These are phyloP conservation scores for Suillus subalutaceus DNA, from an alignment of 768 basidiomycete genomes.

Conservation along the genomic window DNA sequence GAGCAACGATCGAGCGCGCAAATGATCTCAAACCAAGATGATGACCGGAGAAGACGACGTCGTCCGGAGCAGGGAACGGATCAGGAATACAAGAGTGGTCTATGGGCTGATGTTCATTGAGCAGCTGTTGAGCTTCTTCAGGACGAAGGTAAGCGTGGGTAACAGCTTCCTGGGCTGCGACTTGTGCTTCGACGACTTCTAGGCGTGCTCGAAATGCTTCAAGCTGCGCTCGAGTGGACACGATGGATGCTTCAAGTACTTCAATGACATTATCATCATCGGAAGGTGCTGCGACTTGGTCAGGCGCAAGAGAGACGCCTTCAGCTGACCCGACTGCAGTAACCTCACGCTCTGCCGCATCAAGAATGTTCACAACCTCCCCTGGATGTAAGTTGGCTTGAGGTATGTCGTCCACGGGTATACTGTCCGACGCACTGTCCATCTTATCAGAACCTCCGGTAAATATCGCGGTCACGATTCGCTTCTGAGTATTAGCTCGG, in stretches of 20 bases:
- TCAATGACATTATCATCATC: conserved; percentile 15
- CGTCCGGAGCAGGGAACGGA: background rate
- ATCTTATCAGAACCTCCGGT: conserved; percentile 17
- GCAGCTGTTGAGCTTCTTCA: background rate
- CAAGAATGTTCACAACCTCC: background rate
- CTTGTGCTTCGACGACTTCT: conserved; percentile 30
- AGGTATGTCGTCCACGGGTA: background rate
- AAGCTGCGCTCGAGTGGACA: conserved; percentile 26
- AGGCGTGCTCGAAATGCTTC: conserved; percentile 30
- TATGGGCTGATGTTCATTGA: background rate
- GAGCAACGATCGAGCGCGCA: conserved; percentile 20
- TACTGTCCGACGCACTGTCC: background rate
- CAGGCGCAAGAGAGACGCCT: too few relatives aligned
- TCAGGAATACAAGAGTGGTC: background rate
- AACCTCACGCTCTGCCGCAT: background rate
- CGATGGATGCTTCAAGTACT: conserved; percentile 28
- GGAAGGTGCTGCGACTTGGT: background rate
- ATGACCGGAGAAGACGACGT: background rate
- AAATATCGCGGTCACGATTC: conserved; percentile 35
- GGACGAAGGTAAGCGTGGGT: background rate
- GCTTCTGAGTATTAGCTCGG: conserved; percentile 13
- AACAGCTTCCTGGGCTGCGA: conserved; percentile 19
- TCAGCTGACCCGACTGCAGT: background rate
- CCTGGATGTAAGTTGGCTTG: background rate
- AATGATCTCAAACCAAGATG: conserved; percentile 15